Evolutionary conservation across 2,329 filamentous ascomycete species (phyloP), one percentile per base, ranked within the genome.

Genomic region (Juglanconis juglandina): DNA sequence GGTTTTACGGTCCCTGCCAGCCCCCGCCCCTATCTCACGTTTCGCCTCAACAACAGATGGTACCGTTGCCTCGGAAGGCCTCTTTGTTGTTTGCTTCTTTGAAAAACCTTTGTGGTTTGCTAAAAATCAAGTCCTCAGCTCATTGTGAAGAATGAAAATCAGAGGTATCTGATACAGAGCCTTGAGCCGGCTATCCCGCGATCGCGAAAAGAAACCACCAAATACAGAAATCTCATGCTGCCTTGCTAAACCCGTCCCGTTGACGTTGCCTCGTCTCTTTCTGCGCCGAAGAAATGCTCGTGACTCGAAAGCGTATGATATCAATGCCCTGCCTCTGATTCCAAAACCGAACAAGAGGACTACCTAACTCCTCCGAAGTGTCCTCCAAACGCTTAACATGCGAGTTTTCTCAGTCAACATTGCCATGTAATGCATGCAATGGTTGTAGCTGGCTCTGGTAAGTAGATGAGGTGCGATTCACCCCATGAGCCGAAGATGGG

Each of bases 321-420:
- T 53, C 51, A 44, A 55, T 48, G 35, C 46, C 55, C 47, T 56
- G 41, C 44, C 44, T 51, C 42, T 56, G 48, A 52, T 55, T 56
- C 59, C 59, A 37, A 24, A 56, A 39, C 42, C 49, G 41, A 58
- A 52, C 49, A 57, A 44, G 33, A 56, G 56, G 44, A 35, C 24
- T 53, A 58, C 54, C 54, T 61, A 53, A 58, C 5, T 51, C 53
- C 59, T 47, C 48, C 35, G 34, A 61, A 35, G n/a, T 46, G 47
- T 49, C 54, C 42, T 34, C 34, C n/a, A 56, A 50, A 47, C 42
- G 50, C 55, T 37, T 52, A 9, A 52, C 32, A 60, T 49, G n/a
- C 44, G 35, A 49, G 34, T 13, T 33, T 33, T 11, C 33, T 35
- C 13, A 49, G 34, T 37, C 46, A 56, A 32, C 5, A 9, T 41